Base-by-base conservation (phyloP, 1,139 yeast species). In the Lodderomyces metapsilosis region DNA sequence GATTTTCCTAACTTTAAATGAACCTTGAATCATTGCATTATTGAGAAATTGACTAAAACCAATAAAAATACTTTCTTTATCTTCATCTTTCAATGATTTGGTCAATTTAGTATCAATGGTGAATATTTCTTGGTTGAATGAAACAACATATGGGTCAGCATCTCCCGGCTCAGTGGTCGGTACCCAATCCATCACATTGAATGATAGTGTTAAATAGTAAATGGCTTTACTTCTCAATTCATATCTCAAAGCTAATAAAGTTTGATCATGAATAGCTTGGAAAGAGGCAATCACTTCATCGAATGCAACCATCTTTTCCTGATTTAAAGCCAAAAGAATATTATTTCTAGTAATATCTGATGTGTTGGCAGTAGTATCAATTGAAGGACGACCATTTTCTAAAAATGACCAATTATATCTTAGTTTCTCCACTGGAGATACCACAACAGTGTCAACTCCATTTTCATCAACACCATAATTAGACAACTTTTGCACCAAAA, bases 221-320 rank as follows among this genome's bases (percentile, higher is more conserved):
- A 85, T 73, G 2, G 81, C 75, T 44, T 84, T 76, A 41, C 80
- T 74, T 45, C 89, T 70, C 36, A 83, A 59, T 54, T 85, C 92
- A 48, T 82, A 81, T 41, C 95, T 67, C 35, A 88, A 63, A 3
- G 84, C 72, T 17, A 82, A 55, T 39, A 84, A 63, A 4, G 84
- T 66, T 22, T 68, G 66, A 35, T 69, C 68, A 17, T 77, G 69
- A 31, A 84, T 67, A 3, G 54, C 50, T 42, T 71, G 71, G 48
- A 86, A 74, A 1, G 64, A 67, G 2, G 56, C 46, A 1, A 82
- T 60, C 2, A 77, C 62, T 3, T 59, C 59, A 46, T 80, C 78
- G 54, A 82, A 88, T 37, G 68, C 66, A 0, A 52, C 52, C 7
- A 72, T 54, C 13, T 75, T 66, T 12, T 66, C 71, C 30, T 61